These are phyloP conservation scores for Cystofilobasidium capitatum DNA, from an alignment of 768 basidiomycete genomes.

Conservation along the genomic window DNA sequence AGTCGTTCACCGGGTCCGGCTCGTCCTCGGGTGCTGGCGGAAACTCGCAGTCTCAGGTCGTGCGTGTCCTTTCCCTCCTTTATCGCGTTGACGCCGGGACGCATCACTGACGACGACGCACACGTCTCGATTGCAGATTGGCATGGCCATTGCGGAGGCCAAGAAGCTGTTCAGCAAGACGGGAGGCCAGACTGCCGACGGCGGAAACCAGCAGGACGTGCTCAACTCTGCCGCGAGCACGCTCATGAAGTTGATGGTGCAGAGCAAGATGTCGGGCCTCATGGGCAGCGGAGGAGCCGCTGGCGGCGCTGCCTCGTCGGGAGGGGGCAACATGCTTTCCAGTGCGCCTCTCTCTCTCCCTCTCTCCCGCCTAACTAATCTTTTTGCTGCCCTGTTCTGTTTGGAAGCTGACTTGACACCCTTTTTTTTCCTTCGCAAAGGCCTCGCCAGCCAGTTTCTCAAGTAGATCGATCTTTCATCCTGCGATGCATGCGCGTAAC, in stretches of 20 bases:
- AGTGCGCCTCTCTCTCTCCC: no score
- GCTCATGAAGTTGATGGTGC: slow-evolving; percentile 23
- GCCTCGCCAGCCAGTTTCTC: slow-evolving; percentile 22
- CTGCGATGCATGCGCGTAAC: no score
- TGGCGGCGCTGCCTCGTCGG: background rate
- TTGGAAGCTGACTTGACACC: background rate
- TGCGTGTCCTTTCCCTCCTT: background rate
- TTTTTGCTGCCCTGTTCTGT: background rate
- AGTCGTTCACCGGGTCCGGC: slow-evolving; percentile 17
- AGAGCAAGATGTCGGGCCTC: slow-evolving; percentile 18
- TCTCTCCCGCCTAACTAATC: background rate
- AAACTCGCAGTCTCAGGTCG: slow-evolving; percentile 20
- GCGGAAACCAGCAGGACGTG: slow-evolving; percentile 1
- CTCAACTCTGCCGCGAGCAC: slow-evolving; percentile 12
- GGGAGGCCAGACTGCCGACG: background rate
- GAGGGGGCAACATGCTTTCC: slow-evolving; percentile 8
- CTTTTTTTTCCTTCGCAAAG: background rate
- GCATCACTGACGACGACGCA: background rate
- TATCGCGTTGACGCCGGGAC: no score
- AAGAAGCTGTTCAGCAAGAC: slow-evolving; percentile 17
- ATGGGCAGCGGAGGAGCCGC: slow-evolving; percentile 18
- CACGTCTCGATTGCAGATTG: background rate
- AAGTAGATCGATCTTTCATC: no score
- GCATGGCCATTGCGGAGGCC: slow-evolving; percentile 23
- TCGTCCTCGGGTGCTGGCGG: background rate